These are phyloP conservation scores for Turritis glabra DNA, from an alignment of 345 rosid species.

Conservation along the genomic window DNA sequence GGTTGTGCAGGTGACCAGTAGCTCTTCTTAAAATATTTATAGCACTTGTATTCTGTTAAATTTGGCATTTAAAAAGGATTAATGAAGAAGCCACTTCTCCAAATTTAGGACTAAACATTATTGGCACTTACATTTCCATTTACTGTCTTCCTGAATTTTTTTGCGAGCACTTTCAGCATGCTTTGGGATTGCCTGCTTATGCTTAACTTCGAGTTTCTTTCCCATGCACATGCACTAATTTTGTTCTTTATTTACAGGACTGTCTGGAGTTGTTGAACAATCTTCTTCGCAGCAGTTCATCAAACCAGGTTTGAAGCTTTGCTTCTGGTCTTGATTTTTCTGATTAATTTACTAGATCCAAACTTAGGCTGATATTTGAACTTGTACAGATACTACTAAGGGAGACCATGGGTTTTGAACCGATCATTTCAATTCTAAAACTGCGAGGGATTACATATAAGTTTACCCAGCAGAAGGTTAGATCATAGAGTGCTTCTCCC, in stretches of 20 bases:
- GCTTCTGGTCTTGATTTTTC: constrained; percentile 8
- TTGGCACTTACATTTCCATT: not conserved
- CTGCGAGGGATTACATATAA: constrained; percentile 76
- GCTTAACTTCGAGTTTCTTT: constrained; percentile 7
- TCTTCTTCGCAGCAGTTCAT: constrained; percentile 77
- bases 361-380: constrained; percentile 35
- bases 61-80: not conserved
- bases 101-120: not conserved
- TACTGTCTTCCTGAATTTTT: not conserved
- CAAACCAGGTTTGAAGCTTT: constrained; percentile 71
- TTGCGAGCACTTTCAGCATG: not conserved
- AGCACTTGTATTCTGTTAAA: not conserved
- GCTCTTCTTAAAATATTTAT: not conserved
- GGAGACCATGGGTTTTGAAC: constrained; percentile 94
- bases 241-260: constrained; percentile 52
- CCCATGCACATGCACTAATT: constrained; percentile 2
- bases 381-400: constrained; percentile 70
- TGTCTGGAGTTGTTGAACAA: constrained; percentile 92
- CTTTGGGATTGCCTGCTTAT: constrained; percentile 15
- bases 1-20: constrained; percentile 82
- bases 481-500: constrained; percentile 44
- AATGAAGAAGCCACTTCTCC: constrained; percentile 5
- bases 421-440: constrained; percentile 69
- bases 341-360: not conserved
- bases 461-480: constrained; percentile 97